Evolutionary conservation across 345 rosid species (phyloP).

Genomic region (Eucalyptus sp.): DNA sequence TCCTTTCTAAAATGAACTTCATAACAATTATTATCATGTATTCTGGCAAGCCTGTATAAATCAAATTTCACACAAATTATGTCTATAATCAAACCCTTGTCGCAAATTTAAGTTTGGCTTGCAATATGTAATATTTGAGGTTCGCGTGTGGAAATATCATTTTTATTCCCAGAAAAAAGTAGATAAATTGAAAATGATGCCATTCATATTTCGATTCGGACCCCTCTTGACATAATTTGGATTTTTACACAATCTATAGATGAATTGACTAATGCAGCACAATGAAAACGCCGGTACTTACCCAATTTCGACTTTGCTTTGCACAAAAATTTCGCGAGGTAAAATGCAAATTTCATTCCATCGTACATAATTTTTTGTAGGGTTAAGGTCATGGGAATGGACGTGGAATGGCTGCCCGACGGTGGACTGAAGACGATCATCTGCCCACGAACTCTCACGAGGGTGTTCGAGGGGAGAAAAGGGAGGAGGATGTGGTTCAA

Average conservation of each 20-base stretch:
- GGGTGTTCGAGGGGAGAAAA: constrained; percentile 53
- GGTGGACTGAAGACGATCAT: constrained; percentile 29
- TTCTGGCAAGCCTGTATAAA: neutral
- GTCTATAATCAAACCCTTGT: neutral
- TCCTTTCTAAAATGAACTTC: neutral
- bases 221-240: neutral
- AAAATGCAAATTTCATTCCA: neutral
- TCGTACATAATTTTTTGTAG: neutral
- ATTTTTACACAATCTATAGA: neutral
- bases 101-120: neutral
- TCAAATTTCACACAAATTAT: neutral
- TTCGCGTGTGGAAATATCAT: neutral
- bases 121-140: neutral
- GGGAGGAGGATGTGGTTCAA: constrained; percentile 74
- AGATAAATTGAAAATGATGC: neutral
- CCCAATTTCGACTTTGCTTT: neutral
- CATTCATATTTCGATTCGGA: neutral
- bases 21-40: neutral
- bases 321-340: neutral
- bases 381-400: constrained; percentile 42
- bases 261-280: neutral
- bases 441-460: constrained; percentile 28
- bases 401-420: constrained; percentile 40
- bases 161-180: neutral
- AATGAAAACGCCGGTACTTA: neutral